Base-by-base conservation (phyloP, 2,329 filamentous ascomycete species). In the Byssothecium circinans region DNA sequence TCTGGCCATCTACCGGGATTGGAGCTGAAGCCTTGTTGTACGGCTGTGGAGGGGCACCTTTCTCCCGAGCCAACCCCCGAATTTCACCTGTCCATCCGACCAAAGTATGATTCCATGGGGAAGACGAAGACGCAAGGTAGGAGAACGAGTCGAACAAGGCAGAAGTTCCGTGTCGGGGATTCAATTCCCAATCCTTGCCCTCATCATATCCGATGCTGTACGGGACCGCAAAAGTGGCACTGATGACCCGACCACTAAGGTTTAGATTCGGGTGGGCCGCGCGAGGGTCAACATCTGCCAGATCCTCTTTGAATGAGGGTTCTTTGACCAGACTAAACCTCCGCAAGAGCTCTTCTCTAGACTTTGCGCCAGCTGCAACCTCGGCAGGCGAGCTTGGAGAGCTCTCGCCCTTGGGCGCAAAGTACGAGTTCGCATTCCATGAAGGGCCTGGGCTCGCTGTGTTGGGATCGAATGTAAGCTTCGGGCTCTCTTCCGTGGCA, bases 61-160 rank as follows among this genome's bases (percentile, higher is more conserved):
- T 51, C 45, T 58, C 54, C 19, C 67, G 66, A n/a, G 71, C 56
- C 20, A 62, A 52, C 8, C 64, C 60, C 32, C 63, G 63, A 32
- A 79, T 75, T 51, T 97, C 92, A 49, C 92, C 92, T 2, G 92
- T 96, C 92, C 92, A 97, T 37, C 90, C 91, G 43, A 97, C 88
- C 5, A 96, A 81, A 1, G 86, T 94, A 74, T 96, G 92, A 61
- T 91, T 89, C 91, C 91, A 97, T 17, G 87, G 85, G 2, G 87
- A 86, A 35, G 87, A 81, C 46, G 87, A 79, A n/a, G 91, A 95
- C 3, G 91, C 89, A 36, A 97, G 83, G 72, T 95, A 86, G 46
- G 86, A 83, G 64, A 97, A 91, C 8, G 91, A 91, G 70, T 96
- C 91, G 73, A 95, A 95, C 27, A 97, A 81, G 14, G 92, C 91